phyloP scores from a whole-genome alignment of 2,329 filamentous ascomycete species.

The Endocalyx cinctus region DNA sequence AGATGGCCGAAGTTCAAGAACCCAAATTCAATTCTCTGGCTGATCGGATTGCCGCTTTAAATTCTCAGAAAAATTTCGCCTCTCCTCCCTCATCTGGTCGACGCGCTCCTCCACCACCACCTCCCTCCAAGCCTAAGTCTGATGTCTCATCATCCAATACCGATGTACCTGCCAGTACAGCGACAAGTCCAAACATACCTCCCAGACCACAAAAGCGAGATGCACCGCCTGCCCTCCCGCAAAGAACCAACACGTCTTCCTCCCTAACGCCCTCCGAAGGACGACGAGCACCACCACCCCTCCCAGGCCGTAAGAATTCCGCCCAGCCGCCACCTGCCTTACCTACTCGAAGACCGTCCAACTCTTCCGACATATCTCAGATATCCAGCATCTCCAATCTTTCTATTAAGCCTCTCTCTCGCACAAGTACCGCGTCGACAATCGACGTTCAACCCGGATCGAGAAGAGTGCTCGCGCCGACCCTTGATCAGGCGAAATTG shows the following conservation, averaged over 20 bases:
- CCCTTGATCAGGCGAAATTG: slow-evolving; percentile 51
- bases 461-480: slow-evolving; percentile 50
- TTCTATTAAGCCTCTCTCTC: slow-evolving; percentile 46
- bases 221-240: slow-evolving; percentile 34
- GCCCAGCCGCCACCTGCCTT: slow-evolving; percentile 40
- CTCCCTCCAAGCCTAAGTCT: slow-evolving; percentile 35
- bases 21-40: slow-evolving; percentile 57
- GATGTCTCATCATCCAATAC: slow-evolving; percentile 31
- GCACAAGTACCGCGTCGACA: slow-evolving; percentile 41
- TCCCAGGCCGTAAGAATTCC: slow-evolving; percentile 34
- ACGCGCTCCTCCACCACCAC: slow-evolving; percentile 42
- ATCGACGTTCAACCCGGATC: slow-evolving; percentile 30
- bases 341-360: slow-evolving; percentile 49
- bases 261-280: slow-evolving; percentile 14
- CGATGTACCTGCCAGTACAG: slow-evolving; percentile 19
- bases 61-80: slow-evolving; percentile 56
- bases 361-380: slow-evolving; percentile 53
- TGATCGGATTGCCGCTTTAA: slow-evolving; percentile 61
- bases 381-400: slow-evolving; percentile 49
- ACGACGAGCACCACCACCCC: slow-evolving; percentile 30
- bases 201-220: slow-evolving; percentile 29
- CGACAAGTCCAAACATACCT: slow-evolving; percentile 34
- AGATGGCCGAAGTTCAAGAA: slow-evolving; percentile 59
- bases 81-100: slow-evolving; percentile 28
- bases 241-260: slow-evolving; percentile 30